phyloP scores from a whole-genome alignment of 2,329 filamentous ascomycete species.

The Arachnopeziza araneosa region DNA sequence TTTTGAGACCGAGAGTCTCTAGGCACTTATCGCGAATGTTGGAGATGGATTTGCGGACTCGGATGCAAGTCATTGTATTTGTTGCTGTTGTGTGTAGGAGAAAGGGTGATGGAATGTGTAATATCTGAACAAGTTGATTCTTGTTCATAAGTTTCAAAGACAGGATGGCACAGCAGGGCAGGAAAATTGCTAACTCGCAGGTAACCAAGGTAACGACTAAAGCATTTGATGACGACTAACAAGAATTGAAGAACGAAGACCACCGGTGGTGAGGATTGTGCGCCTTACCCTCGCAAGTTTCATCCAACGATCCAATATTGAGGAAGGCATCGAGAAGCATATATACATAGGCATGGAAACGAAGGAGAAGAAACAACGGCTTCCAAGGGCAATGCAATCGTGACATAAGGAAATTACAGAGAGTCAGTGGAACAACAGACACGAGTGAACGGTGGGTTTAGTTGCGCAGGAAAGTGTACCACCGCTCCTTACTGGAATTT shows the following conservation, averaged over 20 bases:
- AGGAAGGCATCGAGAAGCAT: neutral
- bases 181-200: neutral
- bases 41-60: slow-evolving; percentile 35
- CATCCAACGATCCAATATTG: neutral
- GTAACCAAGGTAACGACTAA: neutral
- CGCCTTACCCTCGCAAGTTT: neutral
- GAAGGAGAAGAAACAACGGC: neutral
- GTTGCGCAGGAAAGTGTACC: neutral
- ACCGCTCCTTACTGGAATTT: slow-evolving; percentile 17
- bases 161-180: neutral
- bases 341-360: neutral
- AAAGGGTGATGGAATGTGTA: neutral
- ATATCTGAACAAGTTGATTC: neutral
- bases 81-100: neutral
- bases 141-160: neutral
- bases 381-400: neutral
- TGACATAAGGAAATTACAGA: slow-evolving; percentile 20
- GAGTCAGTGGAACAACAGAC: slow-evolving; percentile 25
- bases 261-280: slow-evolving; percentile 7
- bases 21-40: slow-evolving; percentile 41
- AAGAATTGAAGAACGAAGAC: slow-evolving; percentile 7
- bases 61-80: slow-evolving; percentile 4
- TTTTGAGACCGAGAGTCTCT: slow-evolving; percentile 38
- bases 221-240: neutral
- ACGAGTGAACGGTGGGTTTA: slow-evolving; percentile 9